Base-by-base conservation (phyloP, 768 basidiomycete genomes). In the Obba rivulosa region DNA sequence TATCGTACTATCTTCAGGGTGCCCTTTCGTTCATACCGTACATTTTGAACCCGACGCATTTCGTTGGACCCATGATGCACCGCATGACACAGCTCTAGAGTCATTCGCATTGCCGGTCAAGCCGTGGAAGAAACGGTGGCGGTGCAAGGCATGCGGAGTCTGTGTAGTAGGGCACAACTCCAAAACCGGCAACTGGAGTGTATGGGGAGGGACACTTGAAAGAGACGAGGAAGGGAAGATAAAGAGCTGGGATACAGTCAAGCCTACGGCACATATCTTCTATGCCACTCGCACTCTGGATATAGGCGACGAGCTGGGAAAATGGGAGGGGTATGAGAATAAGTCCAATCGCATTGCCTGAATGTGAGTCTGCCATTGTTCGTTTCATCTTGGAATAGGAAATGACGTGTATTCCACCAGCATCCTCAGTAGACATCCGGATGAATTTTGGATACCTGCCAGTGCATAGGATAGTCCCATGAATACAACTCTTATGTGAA, bases 191-290 rank as follows among this genome's bases (percentile, higher is more conserved):
- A 70, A 68, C 44, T 75, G 74, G 68, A 83, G 78, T 57, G 65
- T 84, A 13, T 83, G 79, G 76, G 81, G 80, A 8, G 68, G 69
- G 1, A 71, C 76, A 45, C 63, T 87, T 18, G 73, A 78, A 50
- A 70, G 83, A 36, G 76, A 80, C 52, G 67, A 65, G 3, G 65
- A 71, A 1, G 79, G 80, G 5, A 68, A 63, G 41, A 75, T 82
- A 41, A 65, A 74, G 41, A 63, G 70, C 36, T 79, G 78, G 78
- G 78, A 80, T 2, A 54, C 61, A 18, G 62, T 83, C 37, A 77
- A 76, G 56, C 86, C 85, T 0, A 84, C 79, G 0, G 77, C 67
- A 24, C 83, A 85, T 58, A 79, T 80, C 4, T 87, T 84, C 63
- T 85, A 85, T 54, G 79, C 66, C 10, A 85, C 83, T 18, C 70